A percentile compares a stretch with the other conserved stretches of the same genome.
These are phyloP conservation scores for Botryotinia narcissicola DNA, from an alignment of 2,329 filamentous ascomycete genomes.

Conservation along the genomic window DNA sequence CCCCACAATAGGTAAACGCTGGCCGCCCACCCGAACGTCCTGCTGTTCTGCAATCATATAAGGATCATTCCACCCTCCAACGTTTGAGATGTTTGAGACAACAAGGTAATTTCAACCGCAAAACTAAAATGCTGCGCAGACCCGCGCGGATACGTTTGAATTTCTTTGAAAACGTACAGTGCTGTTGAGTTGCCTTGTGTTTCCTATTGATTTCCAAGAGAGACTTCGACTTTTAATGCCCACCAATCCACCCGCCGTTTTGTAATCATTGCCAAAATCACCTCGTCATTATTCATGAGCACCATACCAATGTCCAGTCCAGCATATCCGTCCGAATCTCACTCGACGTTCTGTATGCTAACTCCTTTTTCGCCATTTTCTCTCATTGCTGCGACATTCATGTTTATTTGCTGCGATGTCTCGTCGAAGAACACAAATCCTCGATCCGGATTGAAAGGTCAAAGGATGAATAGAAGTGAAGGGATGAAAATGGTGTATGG, in stretches of 20 bases:
- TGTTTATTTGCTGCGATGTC: not conserved
- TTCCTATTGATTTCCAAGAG: not conserved
- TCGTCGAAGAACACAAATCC: not conserved
- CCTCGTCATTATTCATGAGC: too few species aligned
- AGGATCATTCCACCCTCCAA: not conserved
- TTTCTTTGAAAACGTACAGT: not conserved
- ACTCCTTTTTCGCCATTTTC: not conserved
- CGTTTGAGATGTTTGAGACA: not conserved
- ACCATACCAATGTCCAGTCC: not conserved
- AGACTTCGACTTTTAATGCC: not conserved
- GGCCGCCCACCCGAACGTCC: not conserved
- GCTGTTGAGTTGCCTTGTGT: not conserved
- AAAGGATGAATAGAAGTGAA: not conserved
- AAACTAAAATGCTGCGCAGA: not conserved
- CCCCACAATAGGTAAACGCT: not conserved
- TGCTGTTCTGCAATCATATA: not conserved
- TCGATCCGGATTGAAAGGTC: not conserved
- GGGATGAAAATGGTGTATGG: not conserved
- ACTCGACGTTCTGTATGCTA: not conserved
- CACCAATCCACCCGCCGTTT: not conserved
- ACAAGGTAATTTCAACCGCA: not conserved
- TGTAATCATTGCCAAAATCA: not conserved
- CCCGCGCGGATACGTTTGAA: not conserved
- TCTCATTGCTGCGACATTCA: not conserved
- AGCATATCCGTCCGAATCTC: constrained; percentile 1